Conservation (phyloP, 768 basidiomycete species). For the Hortiboletus campestris region DNA sequence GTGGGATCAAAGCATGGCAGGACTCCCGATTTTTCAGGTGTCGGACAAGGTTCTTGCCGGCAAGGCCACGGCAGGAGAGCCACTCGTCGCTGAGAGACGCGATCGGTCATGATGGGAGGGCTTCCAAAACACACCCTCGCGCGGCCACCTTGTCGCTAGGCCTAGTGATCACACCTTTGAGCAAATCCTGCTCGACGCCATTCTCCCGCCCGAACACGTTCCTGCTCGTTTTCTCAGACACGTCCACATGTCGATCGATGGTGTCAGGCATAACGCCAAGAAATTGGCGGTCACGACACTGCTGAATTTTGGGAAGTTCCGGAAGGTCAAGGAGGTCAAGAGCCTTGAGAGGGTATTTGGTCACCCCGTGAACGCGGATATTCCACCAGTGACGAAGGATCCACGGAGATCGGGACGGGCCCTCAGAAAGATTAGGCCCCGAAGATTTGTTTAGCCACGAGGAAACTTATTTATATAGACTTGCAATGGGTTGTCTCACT, state of each 20-base stretch:
- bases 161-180: background rate
- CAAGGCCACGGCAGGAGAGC: background rate
- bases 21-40: slow-evolving; percentile 23
- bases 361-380: slow-evolving; percentile 9
- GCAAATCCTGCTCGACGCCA: slow-evolving; percentile 11
- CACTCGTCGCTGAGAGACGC: background rate
- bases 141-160: background rate
- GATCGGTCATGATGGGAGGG: slow-evolving; percentile 3
- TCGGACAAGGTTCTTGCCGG: slow-evolving; percentile 8
- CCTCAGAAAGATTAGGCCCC: slow-evolving; percentile 15
- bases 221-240: slow-evolving; percentile 11
- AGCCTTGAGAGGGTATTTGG: slow-evolving; percentile 13
- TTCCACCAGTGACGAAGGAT: slow-evolving; percentile 15
- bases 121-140: background rate
- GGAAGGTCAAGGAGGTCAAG: background rate
- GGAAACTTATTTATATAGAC: too few relatives aligned
- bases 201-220: slow-evolving; percentile 5
- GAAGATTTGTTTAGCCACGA: slow-evolving; percentile 10
- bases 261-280: slow-evolving; percentile 4
- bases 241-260: slow-evolving; percentile 1
- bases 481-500: background rate
- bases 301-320: background rate
- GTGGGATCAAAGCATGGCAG: background rate
- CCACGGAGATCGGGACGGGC: slow-evolving; percentile 4
- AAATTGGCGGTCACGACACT: slow-evolving; percentile 5